Conservation (phyloP, 163 green algal species). For the Chlamydomonas reinhardtii region DNA sequence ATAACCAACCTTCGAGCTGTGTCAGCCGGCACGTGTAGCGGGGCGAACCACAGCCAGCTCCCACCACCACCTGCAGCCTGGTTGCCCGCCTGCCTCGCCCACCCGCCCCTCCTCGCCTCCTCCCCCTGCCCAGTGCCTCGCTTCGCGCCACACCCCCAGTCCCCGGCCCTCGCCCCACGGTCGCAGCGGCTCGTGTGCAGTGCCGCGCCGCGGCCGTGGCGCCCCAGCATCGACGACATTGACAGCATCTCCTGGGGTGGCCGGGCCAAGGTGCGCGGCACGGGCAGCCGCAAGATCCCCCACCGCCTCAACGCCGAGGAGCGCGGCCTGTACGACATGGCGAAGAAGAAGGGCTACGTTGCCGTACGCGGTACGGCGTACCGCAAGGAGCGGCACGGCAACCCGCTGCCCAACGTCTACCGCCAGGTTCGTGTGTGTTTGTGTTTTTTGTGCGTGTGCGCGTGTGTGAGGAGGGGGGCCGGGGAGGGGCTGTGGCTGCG, state of each 20-base stretch:
- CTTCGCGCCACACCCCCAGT: too few relatives aligned
- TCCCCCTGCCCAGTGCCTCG: too few relatives aligned
- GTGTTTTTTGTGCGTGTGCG: background rate
- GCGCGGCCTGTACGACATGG: constrained; percentile 67
- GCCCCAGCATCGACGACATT: constrained; percentile 66
- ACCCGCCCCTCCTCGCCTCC: background rate
- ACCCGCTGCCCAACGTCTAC: constrained; percentile 80
- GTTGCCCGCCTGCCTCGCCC: too few relatives aligned
- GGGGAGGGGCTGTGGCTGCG: too few relatives aligned
- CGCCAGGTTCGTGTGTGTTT: constrained; percentile 22
- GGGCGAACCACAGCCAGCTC: too few relatives aligned
- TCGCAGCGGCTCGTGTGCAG: background rate
- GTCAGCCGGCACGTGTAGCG: too few relatives aligned
- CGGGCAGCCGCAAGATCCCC: constrained; percentile 70
- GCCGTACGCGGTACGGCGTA: constrained; percentile 75
- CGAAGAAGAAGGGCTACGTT: constrained; percentile 76
- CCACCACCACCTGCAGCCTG: too few relatives aligned
- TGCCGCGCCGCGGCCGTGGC: constrained; percentile 34
- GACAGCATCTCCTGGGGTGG: constrained; percentile 49
- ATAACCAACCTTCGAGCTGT: too few relatives aligned
- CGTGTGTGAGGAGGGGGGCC: too few relatives aligned
- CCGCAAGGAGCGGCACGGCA: constrained; percentile 73
- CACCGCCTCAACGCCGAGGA: constrained; percentile 81
- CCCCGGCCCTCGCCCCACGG: too few relatives aligned
- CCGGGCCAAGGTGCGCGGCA: constrained; percentile 37